These are phyloP conservation scores for Pseudocercospora cruenta DNA, from an alignment of 2,329 filamentous ascomycete species.

Conservation along the genomic window DNA sequence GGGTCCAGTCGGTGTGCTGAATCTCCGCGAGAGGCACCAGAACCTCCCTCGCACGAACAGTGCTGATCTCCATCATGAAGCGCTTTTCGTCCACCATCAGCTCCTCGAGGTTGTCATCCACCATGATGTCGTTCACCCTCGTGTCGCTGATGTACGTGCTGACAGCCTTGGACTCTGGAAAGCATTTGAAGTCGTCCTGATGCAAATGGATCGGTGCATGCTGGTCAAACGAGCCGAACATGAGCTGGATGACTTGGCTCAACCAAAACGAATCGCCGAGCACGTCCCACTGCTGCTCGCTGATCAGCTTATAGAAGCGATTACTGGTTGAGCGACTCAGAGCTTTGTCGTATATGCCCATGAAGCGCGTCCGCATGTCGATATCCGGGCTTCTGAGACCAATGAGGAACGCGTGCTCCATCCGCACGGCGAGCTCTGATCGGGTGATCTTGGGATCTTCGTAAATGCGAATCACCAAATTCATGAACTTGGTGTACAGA, in stretches of 20 bases:
- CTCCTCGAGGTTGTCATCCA: conserved; percentile 79
- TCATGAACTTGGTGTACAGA: conserved; percentile 88
- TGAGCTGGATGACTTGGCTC: conserved; percentile 87
- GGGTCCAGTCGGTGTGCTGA: conserved; percentile 81
- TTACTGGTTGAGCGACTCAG: conserved; percentile 90
- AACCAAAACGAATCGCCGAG: conserved; percentile 96
- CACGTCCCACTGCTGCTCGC: conserved; percentile 95
- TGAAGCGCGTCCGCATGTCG: conserved; percentile 95
- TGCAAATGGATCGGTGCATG: conserved; percentile 78
- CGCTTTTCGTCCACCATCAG: conserved; percentile 77
- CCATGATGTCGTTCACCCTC: conserved; percentile 65
- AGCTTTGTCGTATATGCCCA: conserved; percentile 93
- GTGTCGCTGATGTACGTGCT: conserved; percentile 73
- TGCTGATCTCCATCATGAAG: conserved; percentile 82
- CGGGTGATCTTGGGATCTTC: conserved; percentile 95
- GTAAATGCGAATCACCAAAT: conserved; percentile 96
- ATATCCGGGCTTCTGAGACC: conserved; percentile 91
- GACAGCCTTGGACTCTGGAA: conserved; percentile 74
- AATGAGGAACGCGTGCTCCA: conserved; percentile 98
- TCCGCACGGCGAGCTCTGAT: conserved; percentile 91
- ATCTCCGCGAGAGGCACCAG: conserved; percentile 89
- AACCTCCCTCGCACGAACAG: conserved; percentile 84
- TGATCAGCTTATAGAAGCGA: conserved; percentile 84
- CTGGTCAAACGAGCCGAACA: conserved; percentile 89
- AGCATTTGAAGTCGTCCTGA: conserved; percentile 78